Evolutionary conservation across 352 stramenopile species (phyloP), one percentile per base, ranked within the genome.

Genomic region (Globisporangium cystogenes): DNA sequence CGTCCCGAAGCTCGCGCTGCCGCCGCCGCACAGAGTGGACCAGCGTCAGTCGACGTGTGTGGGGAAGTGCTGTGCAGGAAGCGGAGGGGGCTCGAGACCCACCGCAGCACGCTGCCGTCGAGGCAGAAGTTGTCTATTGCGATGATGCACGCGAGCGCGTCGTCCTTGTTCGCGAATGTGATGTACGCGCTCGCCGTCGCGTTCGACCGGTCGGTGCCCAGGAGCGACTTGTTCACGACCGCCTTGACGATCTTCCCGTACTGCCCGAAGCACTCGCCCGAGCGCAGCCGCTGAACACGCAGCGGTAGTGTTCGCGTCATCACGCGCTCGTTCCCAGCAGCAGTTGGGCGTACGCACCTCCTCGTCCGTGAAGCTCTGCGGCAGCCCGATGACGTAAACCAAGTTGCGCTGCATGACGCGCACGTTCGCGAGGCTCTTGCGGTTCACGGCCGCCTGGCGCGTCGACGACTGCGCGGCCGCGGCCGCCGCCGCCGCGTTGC

Each of bases 211-310:
- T 93, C 84, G 39, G 67, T 62, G 42, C 67, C 86, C 55, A 91
- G 55, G 47, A 90, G 80, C 29, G 73, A 61, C 57, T 96, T 93
- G 64, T 97, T 98, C 44, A 97, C 76, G 29, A 96, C 90, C 4
- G 93, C 85, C 70, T 98, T 98, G 37, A 93, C 71, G 55, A 98
- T 96, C 51, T 95, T 89, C 1, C 93, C 93, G 58, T 98, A 98
- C 63, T 97, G 90, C 1, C 90, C 89, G 59, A 97, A 97, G 53
- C 90, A 97, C 46, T 94, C 88, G 47, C 76, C 67, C 36, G 78
- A 90, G 43, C 86, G 76, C 24, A 98, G 59, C 23, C 83, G 70
- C 65, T 95, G 62, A 23, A 40, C 14, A 0, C 44, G 6, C 43
- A 48, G n/a, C n/a, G n/a, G n/a, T n/a, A n/a, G n/a, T n/a, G n/a